These are phyloP conservation scores for Ustulina deusta DNA, from an alignment of 2,329 filamentous ascomycete genomes.

Conservation along the genomic window DNA sequence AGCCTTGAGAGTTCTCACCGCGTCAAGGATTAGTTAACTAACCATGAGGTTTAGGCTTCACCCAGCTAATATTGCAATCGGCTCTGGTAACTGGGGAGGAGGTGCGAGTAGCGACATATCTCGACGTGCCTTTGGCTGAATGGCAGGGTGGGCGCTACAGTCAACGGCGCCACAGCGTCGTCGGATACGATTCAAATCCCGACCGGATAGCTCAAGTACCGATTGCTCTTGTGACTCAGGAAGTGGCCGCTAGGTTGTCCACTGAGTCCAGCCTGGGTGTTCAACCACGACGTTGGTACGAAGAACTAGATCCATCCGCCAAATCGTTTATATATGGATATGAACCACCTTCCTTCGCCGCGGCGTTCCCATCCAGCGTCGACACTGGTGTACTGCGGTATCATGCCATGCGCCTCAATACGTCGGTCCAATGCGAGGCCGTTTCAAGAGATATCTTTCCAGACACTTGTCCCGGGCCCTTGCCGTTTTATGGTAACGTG, in stretches of 20 bases:
- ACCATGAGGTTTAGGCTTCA: background rate
- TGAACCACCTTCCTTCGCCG: background rate
- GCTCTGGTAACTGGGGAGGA: conserved; percentile 12
- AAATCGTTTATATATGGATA: background rate
- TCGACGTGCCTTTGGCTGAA: background rate
- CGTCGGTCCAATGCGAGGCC: background rate
- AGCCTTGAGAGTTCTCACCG: background rate
- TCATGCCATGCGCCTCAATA: conserved; percentile 19
- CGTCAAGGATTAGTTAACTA: background rate
- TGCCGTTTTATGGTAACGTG: conserved; percentile 3
- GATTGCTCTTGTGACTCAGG: background rate
- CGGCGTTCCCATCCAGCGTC: background rate
- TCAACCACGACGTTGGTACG: background rate
- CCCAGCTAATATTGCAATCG: conserved; percentile 4
- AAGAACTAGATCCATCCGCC: background rate
- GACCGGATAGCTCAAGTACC: background rate
- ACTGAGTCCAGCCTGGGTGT: background rate
- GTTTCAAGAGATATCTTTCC: background rate
- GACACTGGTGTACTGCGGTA: conserved; percentile 16
- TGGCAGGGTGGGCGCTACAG: background rate
- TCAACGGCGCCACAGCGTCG: background rate
- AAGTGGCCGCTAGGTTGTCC: conserved; percentile 4
- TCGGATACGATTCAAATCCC: conserved; percentile 2
- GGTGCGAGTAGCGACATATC: conserved; percentile 6
- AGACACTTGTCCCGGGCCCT: conserved; percentile 3